These are phyloP conservation scores for Rubia tinctorum DNA, from an alignment of 305 asterid species.

Conservation along the genomic window DNA sequence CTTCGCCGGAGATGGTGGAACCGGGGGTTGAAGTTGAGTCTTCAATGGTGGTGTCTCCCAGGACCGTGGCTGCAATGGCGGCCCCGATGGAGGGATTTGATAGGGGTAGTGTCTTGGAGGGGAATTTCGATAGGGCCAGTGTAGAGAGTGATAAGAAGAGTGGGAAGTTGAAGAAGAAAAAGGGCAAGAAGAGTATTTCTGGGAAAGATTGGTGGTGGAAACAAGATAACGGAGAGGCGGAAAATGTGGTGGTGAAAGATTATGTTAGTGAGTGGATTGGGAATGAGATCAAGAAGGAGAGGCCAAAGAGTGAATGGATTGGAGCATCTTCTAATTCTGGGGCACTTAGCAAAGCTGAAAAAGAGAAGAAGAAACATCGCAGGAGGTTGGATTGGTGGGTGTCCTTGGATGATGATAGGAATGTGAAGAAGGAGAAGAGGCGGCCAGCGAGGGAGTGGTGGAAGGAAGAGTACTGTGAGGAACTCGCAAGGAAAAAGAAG, in stretches of 20 bases:
- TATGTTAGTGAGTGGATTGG: conserved; percentile 99
- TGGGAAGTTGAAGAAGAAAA: conserved; percentile 60
- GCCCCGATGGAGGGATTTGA: conserved; percentile 67
- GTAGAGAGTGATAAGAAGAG: conserved; percentile 42
- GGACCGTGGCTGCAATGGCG: conserved; percentile 63
- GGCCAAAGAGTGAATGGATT: conserved; percentile 77
- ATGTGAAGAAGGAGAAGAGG: conserved; percentile 69
- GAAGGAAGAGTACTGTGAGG: conserved; percentile 97
- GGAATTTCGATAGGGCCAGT: conserved; percentile 56
- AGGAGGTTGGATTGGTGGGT: conserved; percentile 94
- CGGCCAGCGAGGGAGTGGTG: conserved; percentile 99
- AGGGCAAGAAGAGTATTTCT: conserved; percentile 58
- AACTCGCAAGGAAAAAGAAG: conserved; percentile 84
- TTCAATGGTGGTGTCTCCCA: conserved; percentile 59
- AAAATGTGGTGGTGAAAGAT: conserved; percentile 71
- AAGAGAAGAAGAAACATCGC: conserved; percentile 55
- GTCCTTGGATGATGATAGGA: conserved; percentile 76
- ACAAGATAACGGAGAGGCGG: conserved; percentile 65
- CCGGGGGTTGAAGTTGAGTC: conserved; percentile 42
- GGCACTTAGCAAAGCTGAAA: conserved; percentile 28
- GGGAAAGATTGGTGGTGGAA: conserved; percentile 99
- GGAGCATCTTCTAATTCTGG: conserved; percentile 58
- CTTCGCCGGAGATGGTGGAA: conserved; percentile 55
- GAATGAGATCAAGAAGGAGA: conserved; percentile 85
- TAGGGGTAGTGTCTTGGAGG: conserved; percentile 58